A percentile compares a stretch with the other conserved stretches of the same genome.
Evolutionary conservation across 2,329 filamentous ascomycete genomes (phyloP).

Genomic region (Alternaria incomplexa): DNA sequence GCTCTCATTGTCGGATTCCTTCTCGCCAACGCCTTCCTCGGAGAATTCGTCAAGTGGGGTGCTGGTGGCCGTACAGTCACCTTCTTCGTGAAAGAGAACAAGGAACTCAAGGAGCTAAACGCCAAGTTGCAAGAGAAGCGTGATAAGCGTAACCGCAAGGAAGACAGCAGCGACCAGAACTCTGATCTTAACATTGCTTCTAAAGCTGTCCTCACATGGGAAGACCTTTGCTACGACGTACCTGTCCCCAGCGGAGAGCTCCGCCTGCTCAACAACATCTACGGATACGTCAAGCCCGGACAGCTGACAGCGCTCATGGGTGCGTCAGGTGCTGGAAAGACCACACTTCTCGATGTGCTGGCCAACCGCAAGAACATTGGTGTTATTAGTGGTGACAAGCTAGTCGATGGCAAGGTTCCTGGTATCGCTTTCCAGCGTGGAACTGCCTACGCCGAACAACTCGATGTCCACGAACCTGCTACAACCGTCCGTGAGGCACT

Average conservation of each 20-base stretch:
- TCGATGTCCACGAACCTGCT: constrained; percentile 68
- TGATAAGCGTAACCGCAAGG: constrained; percentile 57
- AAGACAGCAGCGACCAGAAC: constrained; percentile 49
- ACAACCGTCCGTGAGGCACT: constrained; percentile 70
- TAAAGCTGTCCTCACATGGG: constrained; percentile 64
- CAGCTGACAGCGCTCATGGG: constrained; percentile 57
- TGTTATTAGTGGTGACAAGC: constrained; percentile 66
- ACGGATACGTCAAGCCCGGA: constrained; percentile 63
- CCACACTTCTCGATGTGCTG: constrained; percentile 80
- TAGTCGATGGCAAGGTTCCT: constrained; percentile 65
- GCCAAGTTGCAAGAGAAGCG: constrained; percentile 66
- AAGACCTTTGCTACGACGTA: constrained; percentile 68
- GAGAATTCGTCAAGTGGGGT: constrained; percentile 78
- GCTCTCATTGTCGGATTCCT: constrained; percentile 79
- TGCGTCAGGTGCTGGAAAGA: constrained; percentile 76
- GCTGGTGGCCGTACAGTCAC: constrained; percentile 82
- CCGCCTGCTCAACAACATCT: constrained; percentile 63
- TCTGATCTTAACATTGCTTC: constrained; percentile 60
- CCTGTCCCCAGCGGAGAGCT: constrained; percentile 67
- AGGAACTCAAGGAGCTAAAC: constrained; percentile 71
- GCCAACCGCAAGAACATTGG: constrained; percentile 69
- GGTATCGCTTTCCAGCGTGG: constrained; percentile 68
- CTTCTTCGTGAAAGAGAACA: constrained; percentile 74
- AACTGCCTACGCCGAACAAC: constrained; percentile 70
- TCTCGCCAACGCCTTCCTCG: constrained; percentile 72